Evolutionary conservation across 169 alveolate genomes (phyloP).

Genomic region (Cyclospora cayetanensis): DNA sequence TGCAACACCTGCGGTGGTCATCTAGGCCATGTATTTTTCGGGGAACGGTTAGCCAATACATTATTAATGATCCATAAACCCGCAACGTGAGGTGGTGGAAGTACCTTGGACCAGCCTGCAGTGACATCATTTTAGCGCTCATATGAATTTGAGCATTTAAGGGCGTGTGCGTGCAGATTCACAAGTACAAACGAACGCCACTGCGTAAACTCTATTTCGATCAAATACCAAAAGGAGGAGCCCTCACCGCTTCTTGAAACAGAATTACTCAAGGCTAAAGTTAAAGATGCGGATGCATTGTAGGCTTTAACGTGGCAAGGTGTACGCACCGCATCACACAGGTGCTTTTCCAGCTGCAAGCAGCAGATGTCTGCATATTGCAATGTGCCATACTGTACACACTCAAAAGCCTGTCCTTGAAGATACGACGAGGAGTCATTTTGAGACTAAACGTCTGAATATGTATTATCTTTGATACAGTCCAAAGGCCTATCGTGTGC

Average conservation of each 20-base stretch:
- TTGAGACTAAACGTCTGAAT: too few relatives aligned
- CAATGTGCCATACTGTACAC: too few relatives aligned
- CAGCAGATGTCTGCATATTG: too few relatives aligned
- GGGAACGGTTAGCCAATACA: slow-evolving; percentile 38
- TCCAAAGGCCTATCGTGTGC: too few relatives aligned
- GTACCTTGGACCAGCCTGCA: background rate
- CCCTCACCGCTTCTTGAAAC: slow-evolving; percentile 18
- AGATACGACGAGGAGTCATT: too few relatives aligned
- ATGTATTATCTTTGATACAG: too few relatives aligned
- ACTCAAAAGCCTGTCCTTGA: too few relatives aligned
- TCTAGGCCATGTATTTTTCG: slow-evolving; percentile 82
- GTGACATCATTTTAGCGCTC: background rate
- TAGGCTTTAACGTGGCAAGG: too few relatives aligned
- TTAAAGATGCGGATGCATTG: background rate
- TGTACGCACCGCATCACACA: background rate
- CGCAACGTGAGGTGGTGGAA: background rate
- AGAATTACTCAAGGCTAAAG: background rate
- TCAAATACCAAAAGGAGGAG: slow-evolving; percentile 57
- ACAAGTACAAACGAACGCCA: slow-evolving; percentile 76
- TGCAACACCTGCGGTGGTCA: slow-evolving; percentile 81
- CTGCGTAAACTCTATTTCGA: slow-evolving; percentile 81
- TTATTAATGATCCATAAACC: background rate
- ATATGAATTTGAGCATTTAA: background rate
- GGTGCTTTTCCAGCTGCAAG: too few relatives aligned
- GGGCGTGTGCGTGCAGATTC: slow-evolving; percentile 60